A percentile compares a stretch with the other conserved stretches of the same genome.
phyloP scores from a whole-genome alignment of 2,329 filamentous ascomycete species.

The Aspergillus brunneoviolaceus region DNA sequence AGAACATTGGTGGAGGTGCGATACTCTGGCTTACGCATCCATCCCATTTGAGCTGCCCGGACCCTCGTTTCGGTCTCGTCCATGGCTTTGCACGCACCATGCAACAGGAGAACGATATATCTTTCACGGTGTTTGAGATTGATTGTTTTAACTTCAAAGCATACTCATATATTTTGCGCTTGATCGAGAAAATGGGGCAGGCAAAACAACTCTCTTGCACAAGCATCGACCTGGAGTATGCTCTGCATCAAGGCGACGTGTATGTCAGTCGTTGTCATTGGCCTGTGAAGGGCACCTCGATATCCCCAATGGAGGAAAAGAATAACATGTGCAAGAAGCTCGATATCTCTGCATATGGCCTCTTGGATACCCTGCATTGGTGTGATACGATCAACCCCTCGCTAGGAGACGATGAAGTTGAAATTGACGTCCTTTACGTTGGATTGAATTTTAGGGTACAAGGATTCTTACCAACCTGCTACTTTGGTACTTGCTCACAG shows the following conservation, averaged over 20 bases:
- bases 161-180: too few species aligned
- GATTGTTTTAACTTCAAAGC: conserved; percentile 7
- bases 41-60: conserved; percentile 9
- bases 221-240: conserved; percentile 16
- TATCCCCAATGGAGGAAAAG: too few species aligned
- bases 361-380: too few species aligned
- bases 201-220: background rate
- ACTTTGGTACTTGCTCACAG: background rate
- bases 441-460: conserved; percentile 34
- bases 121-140: conserved; percentile 15
- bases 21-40: too few species aligned
- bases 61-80: conserved; percentile 14
- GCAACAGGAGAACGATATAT: conserved; percentile 10
- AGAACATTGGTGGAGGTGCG: too few species aligned
- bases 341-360: too few species aligned
- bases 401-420: conserved; percentile 24
- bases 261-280: conserved; percentile 14
- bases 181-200: too few species aligned
- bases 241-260: conserved; percentile 8
- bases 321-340: too few species aligned
- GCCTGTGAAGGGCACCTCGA: background rate
- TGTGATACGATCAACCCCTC: too few species aligned
- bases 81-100: conserved; percentile 15
- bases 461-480: too few species aligned
- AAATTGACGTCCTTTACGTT: conserved; percentile 36